Evolutionary conservation across 441 rosid genomes (phyloP), one percentile per base, ranked within the genome.

Genomic region (Capsella rubella): DNA sequence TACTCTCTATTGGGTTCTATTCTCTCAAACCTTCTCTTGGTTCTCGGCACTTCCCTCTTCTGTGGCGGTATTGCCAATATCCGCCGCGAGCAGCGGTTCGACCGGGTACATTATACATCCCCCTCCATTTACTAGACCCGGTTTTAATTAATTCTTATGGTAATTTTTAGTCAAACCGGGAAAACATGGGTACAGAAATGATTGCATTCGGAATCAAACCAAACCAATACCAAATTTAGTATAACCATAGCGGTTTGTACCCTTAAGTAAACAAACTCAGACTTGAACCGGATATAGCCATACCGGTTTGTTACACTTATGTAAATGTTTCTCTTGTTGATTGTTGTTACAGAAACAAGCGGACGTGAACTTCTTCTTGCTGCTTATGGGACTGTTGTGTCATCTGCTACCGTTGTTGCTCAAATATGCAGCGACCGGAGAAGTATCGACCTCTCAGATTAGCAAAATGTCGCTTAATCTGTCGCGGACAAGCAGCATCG

Each of bases 401-500:
- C 87, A 89, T 71, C 51, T 84, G 49, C 72, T 93, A 49, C 97
- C 98, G 3, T 9, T 93, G 80, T 39, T 93, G 74, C 82, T 87
- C 55, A 71, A 67, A 57, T 83, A 79, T 28, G 71, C 83, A 1
- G 85, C 80, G 1, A 40, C n/a, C 2, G 73, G 63, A 10, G 78
- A 67, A 42, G 25, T 54, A 51, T 72, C 81, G 0, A 79, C 84
- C 0, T 55, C 80, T 1, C 7, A 69, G 13, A 11, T 67, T 56
- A 71, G 84, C 0, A 84, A 79, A 0, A 79, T 87, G 39, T 82
- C 85, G 0, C 87, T 94, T 2, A 70, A 67, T 61, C 67, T 94
- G 67, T 94, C 98, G 0, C 82, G 98, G 78, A 87, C 86, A 3
- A 89, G 90, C 56, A 90, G 97, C 75, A 55, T 91, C 21, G 82